Conservation (phyloP, 73 alveolate species). For the Paramecium octaurelia region DNA sequence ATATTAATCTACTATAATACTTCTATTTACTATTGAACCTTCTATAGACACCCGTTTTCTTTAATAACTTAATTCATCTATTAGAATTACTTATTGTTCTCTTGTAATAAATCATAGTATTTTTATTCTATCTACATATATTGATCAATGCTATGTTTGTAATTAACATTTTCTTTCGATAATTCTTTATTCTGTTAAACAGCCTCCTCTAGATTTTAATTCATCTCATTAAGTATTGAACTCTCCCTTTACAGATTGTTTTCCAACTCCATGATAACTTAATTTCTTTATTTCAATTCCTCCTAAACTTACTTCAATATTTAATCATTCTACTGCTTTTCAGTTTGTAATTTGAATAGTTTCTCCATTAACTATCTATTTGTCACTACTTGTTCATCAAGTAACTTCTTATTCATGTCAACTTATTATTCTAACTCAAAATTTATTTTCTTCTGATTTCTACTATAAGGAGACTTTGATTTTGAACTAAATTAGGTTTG, state of each 20-base stretch:
- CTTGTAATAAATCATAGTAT: not conserved
- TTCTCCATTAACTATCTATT: not conserved
- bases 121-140: not conserved
- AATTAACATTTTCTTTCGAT: not conserved
- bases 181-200: not conserved
- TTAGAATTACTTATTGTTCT: not conserved
- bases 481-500: not conserved
- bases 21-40: not conserved
- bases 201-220: not conserved
- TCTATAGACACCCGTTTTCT: not conserved
- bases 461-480: conserved; percentile 34
- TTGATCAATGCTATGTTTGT: not conserved
- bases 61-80: not conserved
- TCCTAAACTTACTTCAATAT: not conserved
- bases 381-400: not conserved
- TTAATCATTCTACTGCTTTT: not conserved
- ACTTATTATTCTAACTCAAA: not conserved
- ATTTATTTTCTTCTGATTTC: not conserved
- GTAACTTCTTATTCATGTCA: not conserved
- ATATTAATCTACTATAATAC: not conserved
- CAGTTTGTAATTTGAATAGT: not conserved
- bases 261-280: not conserved
- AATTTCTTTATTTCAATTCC: not conserved
- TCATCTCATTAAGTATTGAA: not conserved
- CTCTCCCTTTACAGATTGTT: not conserved